Percentiles rank a stretch among this genome's conserved stretches.
These are phyloP conservation scores for Cladosporium sp. DNA, from an alignment of 2,329 filamentous ascomycete species.

Conservation along the genomic window DNA sequence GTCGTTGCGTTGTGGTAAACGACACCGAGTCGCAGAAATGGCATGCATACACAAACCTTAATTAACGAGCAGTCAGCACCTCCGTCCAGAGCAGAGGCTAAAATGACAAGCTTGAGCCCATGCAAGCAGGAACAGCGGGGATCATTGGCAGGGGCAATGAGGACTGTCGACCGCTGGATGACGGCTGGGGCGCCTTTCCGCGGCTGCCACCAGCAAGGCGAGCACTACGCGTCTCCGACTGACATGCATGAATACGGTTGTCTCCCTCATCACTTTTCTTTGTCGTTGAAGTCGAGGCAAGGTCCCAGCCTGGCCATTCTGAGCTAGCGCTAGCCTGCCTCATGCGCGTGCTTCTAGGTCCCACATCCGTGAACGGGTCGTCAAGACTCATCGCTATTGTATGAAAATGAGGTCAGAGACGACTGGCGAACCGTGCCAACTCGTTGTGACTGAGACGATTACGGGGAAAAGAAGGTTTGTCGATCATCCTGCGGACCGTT, in stretches of 20 bases:
- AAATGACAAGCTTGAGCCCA: constrained; percentile 6
- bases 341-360: not conserved
- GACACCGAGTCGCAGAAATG: not conserved
- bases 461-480: constrained; percentile 11
- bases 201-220: constrained; percentile 12
- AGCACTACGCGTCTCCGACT: constrained; percentile 12
- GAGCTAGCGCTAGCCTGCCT: constrained; percentile 9
- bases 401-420: not conserved
- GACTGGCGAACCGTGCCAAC: constrained; percentile 1
- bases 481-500: constrained; percentile 12
- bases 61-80: not conserved
- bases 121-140: constrained; percentile 11
- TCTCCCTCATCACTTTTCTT: not conserved
- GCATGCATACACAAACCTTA: constrained; percentile 3
- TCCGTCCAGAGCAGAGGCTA: constrained; percentile 1
- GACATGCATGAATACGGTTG: constrained; percentile 13
- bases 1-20: not conserved
- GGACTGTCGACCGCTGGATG: not conserved
- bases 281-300: not conserved
- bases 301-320: constrained; percentile 2
- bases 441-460: constrained; percentile 1
- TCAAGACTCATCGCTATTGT: constrained; percentile 10
- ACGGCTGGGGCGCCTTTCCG: constrained; percentile 8
- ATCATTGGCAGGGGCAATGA: constrained; percentile 6
- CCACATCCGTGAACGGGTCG: constrained; percentile 4